Evolutionary conservation across 768 basidiomycete genomes (phyloP), one percentile per base, ranked within the genome.

Genomic region (Boletus patriciae): DNA sequence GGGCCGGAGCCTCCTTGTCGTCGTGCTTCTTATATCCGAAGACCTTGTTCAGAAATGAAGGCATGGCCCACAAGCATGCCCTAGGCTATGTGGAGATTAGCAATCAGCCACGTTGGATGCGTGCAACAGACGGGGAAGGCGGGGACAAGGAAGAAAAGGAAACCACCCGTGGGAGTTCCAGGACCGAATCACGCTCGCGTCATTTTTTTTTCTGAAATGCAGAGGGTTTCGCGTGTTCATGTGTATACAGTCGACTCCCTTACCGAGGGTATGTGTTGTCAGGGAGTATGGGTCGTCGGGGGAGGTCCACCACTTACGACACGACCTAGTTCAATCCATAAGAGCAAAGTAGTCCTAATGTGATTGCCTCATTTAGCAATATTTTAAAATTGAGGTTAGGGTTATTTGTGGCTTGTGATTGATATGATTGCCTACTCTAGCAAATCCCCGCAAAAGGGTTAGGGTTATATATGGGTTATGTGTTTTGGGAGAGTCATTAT

Each of bases 11-110:
- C 33, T 78, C 75, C 63, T 78, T 79, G 58, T 81, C 82, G 63
- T 85, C 85, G 29, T 78, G 73, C 73, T 81, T 87, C 75, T 83
- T 89, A 73, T 88, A 83, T 74, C 84, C 84, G 65, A 90, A 86
- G 63, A 90, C 85, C 68, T 87, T 90, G 72, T 85, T 83, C 66
- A 90, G 72, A 77, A 90, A 88, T 59, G 86, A 85, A 71, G 86
- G 76, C 79, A 80, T 80, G 43, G 64, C 63, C 65, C 61, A 37
- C 34, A 29, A 64, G 55, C 62, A 62, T 43, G 66, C 57, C 56
- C 57, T 48, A 37, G 16, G 11, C 31, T 31, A 31, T 10, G 29
- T 66, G 13, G 15, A 36, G 23, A 57, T 66, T 46, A 67, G 59
- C 45, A 0, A 54, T 45, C 16, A 2, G 9, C 27, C 38, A 43